phyloP scores from a whole-genome alignment of 179 eudicot species.

The Silene vulgaris region DNA sequence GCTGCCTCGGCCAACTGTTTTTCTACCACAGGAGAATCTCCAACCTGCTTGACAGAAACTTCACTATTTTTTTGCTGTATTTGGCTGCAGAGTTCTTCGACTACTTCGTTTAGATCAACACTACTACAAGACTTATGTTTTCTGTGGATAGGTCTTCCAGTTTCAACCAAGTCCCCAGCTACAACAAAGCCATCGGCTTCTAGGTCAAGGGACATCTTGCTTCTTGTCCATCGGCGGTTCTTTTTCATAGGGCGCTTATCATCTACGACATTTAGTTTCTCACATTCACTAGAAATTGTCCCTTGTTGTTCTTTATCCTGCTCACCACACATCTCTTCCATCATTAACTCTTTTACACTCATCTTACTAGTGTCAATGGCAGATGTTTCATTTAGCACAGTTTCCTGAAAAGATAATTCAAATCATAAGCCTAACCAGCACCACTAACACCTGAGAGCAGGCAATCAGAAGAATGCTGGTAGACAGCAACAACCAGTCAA shows the following conservation, averaged over 20 bases:
- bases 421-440: conserved; percentile 4
- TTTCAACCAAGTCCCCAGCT: conserved; percentile 29
- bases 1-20: conserved; percentile 54
- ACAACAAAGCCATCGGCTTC: conserved; percentile 35
- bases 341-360: conserved; percentile 84
- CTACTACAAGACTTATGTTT: conserved; percentile 42
- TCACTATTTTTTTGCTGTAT: conserved; percentile 39
- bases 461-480: too few relatives aligned
- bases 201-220: conserved; percentile 47
- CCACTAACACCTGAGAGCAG: conserved; percentile 10
- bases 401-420: conserved; percentile 36
- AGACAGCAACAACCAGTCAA: too few relatives aligned
- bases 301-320: conserved; percentile 30
- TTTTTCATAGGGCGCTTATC: conserved; percentile 31
- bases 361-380: conserved; percentile 35
- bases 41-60: conserved; percentile 21
- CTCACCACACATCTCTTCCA: conserved; percentile 68
- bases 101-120: conserved; percentile 43
- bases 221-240: conserved; percentile 40
- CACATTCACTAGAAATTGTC: conserved; percentile 23
- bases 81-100: conserved; percentile 58
- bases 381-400: conserved; percentile 30
- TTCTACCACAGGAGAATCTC: conserved; percentile 34
- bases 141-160: conserved; percentile 28
- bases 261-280: conserved; percentile 29